Percentiles rank a stretch among this genome's conserved stretches.
Conservation (phyloP, 1,284 basidiomycete genomes). For the Coriolopsis trogii region DNA sequence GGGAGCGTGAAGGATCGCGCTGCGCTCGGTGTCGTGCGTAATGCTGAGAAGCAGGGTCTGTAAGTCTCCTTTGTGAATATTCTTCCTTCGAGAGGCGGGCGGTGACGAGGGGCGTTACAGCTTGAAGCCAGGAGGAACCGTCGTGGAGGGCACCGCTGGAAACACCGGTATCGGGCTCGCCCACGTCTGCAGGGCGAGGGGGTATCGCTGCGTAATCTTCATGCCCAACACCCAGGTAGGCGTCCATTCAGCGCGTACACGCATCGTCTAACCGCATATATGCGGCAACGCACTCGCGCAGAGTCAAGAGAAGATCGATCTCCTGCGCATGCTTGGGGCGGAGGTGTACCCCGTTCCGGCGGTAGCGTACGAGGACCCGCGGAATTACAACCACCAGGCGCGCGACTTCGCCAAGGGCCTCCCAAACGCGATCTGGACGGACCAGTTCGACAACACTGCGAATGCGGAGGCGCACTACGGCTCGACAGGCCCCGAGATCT, state of each 20-base stretch:
- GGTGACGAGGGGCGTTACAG: conserved; percentile 40
- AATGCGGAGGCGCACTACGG: conserved; percentile 90
- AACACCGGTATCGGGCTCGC: conserved; percentile 98
- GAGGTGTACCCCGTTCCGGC: conserved; percentile 96
- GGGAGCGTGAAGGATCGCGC: conserved; percentile 99
- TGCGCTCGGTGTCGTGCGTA: conserved; percentile 86
- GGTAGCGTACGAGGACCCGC: conserved; percentile 94
- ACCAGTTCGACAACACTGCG: conserved; percentile 96
- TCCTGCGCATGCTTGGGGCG: conserved; percentile 95
- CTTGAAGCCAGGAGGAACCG: conserved; percentile 89
- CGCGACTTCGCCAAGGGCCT: conserved; percentile 82
- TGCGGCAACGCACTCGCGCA: conserved; percentile 35
- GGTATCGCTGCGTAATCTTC: conserved; percentile 99
- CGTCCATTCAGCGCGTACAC: background rate
- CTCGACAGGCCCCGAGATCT: conserved; percentile 96
- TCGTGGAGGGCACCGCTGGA: conserved; percentile 98
- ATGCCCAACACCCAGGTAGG: conserved; percentile 94
- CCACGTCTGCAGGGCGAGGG: conserved; percentile 90
- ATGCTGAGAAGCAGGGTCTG: conserved; percentile 88
- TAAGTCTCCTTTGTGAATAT: conserved; percentile 38
- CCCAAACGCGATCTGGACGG: conserved; percentile 97
- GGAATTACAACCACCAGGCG: conserved; percentile 99
- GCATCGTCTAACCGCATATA: background rate
- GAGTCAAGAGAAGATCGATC: conserved; percentile 98
- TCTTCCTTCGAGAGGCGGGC: background rate